phyloP scores from a whole-genome alignment of 306 rosid species.

The Morella rubra region DNA sequence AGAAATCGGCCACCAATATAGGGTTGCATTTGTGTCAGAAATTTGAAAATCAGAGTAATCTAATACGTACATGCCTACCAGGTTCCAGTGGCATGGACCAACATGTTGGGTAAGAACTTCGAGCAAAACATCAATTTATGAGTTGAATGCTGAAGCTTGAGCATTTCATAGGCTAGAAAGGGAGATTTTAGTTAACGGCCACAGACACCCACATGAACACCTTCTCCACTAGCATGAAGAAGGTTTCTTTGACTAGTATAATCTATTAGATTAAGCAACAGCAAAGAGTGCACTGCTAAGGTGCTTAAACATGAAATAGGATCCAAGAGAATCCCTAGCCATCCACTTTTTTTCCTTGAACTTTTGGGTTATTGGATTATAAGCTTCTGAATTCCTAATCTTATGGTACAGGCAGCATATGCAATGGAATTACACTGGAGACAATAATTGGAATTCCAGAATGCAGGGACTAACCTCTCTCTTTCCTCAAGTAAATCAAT shows the following conservation, averaged over 20 bases:
- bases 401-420: neutral
- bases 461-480: constrained; percentile 52
- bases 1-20: neutral
- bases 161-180: neutral
- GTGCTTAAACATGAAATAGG: neutral
- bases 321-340: neutral
- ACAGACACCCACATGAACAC: neutral
- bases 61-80: neutral
- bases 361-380: too few relatives aligned
- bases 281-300: neutral
- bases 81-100: neutral
- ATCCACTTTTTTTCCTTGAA: neutral
- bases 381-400: neutral
- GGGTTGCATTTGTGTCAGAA: neutral
- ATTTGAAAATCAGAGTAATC: neutral
- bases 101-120: neutral
- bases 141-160: neutral
- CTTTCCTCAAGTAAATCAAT: constrained; percentile 69
- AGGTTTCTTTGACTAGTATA: neutral
- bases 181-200: neutral
- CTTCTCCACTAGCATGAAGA: neutral
- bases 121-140: neutral
- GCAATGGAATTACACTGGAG: constrained; percentile 11
- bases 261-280: neutral
- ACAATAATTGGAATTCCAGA: constrained; percentile 6